Percentiles rank a stretch among this genome's conserved stretches.
Evolutionary conservation across 768 basidiomycete genomes (phyloP).

Genomic region (Rhizopogon sp.): DNA sequence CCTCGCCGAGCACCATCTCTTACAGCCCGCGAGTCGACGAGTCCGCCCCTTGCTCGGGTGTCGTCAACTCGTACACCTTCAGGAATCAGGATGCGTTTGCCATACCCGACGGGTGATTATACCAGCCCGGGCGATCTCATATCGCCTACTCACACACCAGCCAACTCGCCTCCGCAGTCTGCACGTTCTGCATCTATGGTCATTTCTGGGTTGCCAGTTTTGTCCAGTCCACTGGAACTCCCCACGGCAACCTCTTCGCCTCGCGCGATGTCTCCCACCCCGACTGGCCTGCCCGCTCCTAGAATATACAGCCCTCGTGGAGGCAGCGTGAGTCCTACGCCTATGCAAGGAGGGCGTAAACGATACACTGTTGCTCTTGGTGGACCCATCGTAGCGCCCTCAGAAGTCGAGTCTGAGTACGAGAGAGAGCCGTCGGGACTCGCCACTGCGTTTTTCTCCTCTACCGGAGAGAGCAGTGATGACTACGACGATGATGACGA

Average conservation of each 20-base stretch:
- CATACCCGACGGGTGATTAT: constrained; percentile 84
- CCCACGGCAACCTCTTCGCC: constrained; percentile 19
- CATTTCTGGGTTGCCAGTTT: constrained; percentile 40
- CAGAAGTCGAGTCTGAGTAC: constrained; percentile 22
- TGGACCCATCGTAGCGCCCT: constrained; percentile 52
- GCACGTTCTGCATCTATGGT: constrained; percentile 38
- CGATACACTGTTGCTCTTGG: constrained; percentile 85
- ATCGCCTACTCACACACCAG: constrained; percentile 28
- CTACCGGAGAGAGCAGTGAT: constrained; percentile 30
- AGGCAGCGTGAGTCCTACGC: constrained; percentile 63
- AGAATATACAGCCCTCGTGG: constrained; percentile 35
- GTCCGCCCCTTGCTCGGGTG: constrained; percentile 52
- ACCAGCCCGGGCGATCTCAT: constrained; percentile 53
- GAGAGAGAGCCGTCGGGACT: constrained; percentile 25
- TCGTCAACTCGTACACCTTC: constrained; percentile 28
- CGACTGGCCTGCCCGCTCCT: constrained; percentile 37
- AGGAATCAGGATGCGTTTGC: constrained; percentile 45
- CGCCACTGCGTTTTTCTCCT: constrained; percentile 41
- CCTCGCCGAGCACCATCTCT: constrained; percentile 27
- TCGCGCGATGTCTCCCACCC: constrained; percentile 18
- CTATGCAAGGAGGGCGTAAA: constrained; percentile 51
- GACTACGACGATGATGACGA: constrained; percentile 24
- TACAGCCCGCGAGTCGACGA: constrained; percentile 60
- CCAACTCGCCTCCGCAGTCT: constrained; percentile 41
- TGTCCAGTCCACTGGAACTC: constrained; percentile 19